Conservation (phyloP, 352 stramenopile species). For the Pythium monospermum region DNA sequence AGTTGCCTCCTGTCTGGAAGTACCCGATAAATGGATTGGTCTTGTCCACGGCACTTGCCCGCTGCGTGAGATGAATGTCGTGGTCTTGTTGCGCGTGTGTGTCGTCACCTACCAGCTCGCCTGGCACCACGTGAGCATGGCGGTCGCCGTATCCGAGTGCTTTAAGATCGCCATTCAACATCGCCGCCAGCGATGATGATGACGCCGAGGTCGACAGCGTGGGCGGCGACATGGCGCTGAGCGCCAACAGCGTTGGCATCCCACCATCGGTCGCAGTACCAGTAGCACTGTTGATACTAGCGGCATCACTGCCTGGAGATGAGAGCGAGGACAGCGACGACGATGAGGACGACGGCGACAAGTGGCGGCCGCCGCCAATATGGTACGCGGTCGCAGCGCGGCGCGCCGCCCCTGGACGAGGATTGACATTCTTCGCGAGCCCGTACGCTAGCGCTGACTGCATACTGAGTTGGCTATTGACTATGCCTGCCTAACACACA, state of each 20-base stretch:
- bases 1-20: conserved; percentile 45
- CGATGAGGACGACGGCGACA: conserved; percentile 26
- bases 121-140: neutral
- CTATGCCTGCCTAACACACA: no score
- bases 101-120: conserved; percentile 1
- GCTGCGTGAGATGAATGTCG: conserved; percentile 31
- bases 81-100: no score
- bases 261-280: conserved; percentile 3
- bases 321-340: conserved; percentile 23
- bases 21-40: conserved; percentile 86
- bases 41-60: conserved; percentile 67
- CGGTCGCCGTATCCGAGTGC: conserved; percentile 13
- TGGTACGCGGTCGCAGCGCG: conserved; percentile 61
- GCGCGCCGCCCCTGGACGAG: conserved; percentile 39
- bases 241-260: conserved; percentile 14
- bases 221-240: conserved; percentile 11
- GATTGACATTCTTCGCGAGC: conserved; percentile 64
- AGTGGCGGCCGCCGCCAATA: conserved; percentile 37
- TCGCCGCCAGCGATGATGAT: conserved; percentile 12
- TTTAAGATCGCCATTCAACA: conserved; percentile 17
- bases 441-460: conserved; percentile 49
- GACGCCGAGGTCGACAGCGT: conserved; percentile 15
- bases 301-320: neutral
- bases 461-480: no score
- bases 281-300: no score